Evolutionary conservation across 306 rosid species (phyloP).

Genomic region (Datisca glomerata): DNA sequence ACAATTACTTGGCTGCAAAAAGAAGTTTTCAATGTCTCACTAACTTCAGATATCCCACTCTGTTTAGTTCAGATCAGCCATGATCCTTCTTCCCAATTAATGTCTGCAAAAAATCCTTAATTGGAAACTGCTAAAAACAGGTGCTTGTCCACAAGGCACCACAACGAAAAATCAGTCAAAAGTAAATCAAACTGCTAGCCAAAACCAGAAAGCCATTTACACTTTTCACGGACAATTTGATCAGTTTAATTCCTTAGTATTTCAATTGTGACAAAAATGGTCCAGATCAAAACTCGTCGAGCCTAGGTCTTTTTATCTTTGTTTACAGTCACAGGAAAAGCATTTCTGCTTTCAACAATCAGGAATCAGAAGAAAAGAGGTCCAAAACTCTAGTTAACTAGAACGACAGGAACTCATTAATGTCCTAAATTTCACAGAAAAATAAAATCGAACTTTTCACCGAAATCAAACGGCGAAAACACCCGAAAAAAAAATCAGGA

Average conservation of each 20-base stretch:
- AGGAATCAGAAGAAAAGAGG: too few species aligned
- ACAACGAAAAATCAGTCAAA: too few species aligned
- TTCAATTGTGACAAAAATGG: too few species aligned
- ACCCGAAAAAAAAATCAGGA: conserved; percentile 5
- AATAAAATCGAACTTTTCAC: not conserved
- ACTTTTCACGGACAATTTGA: too few species aligned
- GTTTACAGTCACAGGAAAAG: too few species aligned
- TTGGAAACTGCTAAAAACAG: not conserved
- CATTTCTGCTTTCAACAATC: too few species aligned
- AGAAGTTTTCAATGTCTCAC: not conserved
- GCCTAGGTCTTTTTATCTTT: too few species aligned
- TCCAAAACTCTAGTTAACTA: not conserved
- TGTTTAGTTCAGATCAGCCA: not conserved
- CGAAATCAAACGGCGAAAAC: not conserved
- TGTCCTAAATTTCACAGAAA: not conserved
- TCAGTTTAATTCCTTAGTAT: too few species aligned
- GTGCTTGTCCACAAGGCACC: too few species aligned
- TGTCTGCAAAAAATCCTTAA: not conserved
- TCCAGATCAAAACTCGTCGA: not conserved
- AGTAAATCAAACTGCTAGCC: too few species aligned
- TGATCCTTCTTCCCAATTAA: not conserved
- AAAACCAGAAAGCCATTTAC: too few species aligned
- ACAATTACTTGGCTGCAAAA: not conserved
- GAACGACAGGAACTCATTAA: not conserved
- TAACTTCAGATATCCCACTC: not conserved